Conservation (phyloP, 75 land plant genomes). For the Pinus tabuliformis region DNA sequence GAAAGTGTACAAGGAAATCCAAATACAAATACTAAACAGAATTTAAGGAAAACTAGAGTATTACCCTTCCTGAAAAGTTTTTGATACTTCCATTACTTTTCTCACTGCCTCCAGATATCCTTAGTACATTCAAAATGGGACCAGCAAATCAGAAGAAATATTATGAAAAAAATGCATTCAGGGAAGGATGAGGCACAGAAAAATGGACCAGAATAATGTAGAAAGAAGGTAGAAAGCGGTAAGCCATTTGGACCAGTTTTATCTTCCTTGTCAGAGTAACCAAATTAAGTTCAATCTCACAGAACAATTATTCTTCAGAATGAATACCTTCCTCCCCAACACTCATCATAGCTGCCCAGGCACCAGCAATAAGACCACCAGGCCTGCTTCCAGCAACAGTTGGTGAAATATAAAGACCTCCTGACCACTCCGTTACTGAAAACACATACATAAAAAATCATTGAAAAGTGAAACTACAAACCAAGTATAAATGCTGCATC, state of each 20-base stretch:
- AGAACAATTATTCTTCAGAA: no score
- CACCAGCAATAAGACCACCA: constrained; percentile 93
- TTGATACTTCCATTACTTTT: constrained; percentile 80
- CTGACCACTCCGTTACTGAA: constrained; percentile 98
- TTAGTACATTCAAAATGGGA: constrained; percentile 8
- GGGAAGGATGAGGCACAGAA: neutral
- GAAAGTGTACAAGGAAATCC: neutral
- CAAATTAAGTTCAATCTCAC: neutral
- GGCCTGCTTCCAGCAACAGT: constrained; percentile 97
- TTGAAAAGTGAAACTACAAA: neutral
- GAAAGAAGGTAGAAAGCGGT: neutral
- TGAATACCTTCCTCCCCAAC: constrained; percentile 75
- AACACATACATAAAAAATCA: neutral
- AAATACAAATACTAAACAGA: constrained; percentile 2
- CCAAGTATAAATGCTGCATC: no score
- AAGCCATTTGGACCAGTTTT: neutral
- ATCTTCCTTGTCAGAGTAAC: neutral
- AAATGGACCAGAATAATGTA: neutral
- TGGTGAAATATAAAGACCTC: constrained; percentile 96
- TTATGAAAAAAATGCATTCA: neutral
- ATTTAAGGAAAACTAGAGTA: constrained; percentile 7
- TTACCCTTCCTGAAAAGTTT: constrained; percentile 76
- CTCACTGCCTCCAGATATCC: constrained; percentile 79
- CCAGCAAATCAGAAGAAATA: neutral
- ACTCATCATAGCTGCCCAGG: constrained; percentile 98